Base-by-base conservation (phyloP, 2,329 filamentous ascomycete genomes). In the Sporothrix pseudoabietina region DNA sequence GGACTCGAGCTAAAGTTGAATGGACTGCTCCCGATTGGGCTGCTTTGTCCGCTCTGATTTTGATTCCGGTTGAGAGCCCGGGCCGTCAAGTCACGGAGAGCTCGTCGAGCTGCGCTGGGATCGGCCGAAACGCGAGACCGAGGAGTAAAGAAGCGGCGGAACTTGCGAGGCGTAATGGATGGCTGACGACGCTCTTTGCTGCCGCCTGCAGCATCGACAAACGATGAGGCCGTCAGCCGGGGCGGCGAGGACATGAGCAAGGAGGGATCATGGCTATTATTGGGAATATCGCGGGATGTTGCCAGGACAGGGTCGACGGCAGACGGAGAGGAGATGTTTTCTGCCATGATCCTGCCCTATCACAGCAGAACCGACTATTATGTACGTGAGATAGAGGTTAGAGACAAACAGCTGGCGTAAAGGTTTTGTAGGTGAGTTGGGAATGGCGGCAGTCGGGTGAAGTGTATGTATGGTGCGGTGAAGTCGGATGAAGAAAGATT, bases 141-240 rank as follows among this genome's bases (percentile, higher is more conserved):
- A 22, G 86, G 86, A 10, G 85, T 86, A 75, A 88, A 88, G 82
- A 88, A 88, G 35, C 82, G 82, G 47, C 78, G 82, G 75, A 88
- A 88, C 77, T 86, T 87, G 76, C 85, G 81, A 72, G 86, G 86
- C 3, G 86, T 88, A 71, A 88, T 84, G 49, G 85, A 87, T 3
- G 86, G 84, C 73, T 84, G 82, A 22, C 84, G 82, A 75, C 81
- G 82, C 77, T 86, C 85, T 76, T 86, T 87, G 75, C 78, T 79
- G 61, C 70, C 35, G 4, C 22, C 32, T 10, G 35, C 19, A 12
- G 26, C 44, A 9, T 47, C 22, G 44, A 35, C 35, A 32, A 63
- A 16, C 65, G 69, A 30, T 4, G 77, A 71, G 1, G 78, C 75
- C 49, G 73, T 72, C 65, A 68, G 16, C 61, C 75, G 73, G 14